Conservation (phyloP, 257 asterid genomes). For the Phtheirospermum japonicum region DNA sequence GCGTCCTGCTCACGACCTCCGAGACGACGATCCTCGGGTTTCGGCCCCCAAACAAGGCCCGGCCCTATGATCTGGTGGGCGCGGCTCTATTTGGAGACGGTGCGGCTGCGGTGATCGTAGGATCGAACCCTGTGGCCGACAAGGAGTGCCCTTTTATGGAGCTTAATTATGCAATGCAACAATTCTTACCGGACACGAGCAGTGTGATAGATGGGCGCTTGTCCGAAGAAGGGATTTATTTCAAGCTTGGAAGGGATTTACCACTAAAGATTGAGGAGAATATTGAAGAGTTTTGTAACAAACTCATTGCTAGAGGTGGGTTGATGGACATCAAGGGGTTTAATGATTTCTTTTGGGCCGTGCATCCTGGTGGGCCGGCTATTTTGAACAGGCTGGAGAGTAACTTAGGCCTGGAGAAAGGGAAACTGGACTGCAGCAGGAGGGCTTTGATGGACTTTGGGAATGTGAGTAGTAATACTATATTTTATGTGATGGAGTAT, state of each 20-base stretch:
- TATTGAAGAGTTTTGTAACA: conserved; percentile 68
- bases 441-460: conserved; percentile 86
- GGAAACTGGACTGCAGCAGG: conserved; percentile 75
- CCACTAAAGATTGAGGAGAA: conserved; percentile 82
- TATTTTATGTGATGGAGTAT: conserved; percentile 79
- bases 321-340: conserved; percentile 27
- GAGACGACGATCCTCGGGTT: conserved; percentile 90
- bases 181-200: conserved; percentile 62
- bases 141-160: conserved; percentile 65
- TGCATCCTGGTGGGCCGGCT: conserved; percentile 96
- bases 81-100: conserved; percentile 94
- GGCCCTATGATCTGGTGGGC: conserved; percentile 88
- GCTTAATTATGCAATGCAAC: conserved; percentile 63
- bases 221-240: conserved; percentile 81
- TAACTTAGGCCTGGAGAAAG: conserved; percentile 38
- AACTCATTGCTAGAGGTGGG: conserved; percentile 45
- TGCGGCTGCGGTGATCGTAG: conserved; percentile 72
- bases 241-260: conserved; percentile 74
- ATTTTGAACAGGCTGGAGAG: conserved; percentile 73
- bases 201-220: conserved; percentile 69
- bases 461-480: conserved; percentile 85
- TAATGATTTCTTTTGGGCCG: conserved; percentile 89
- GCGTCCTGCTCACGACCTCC: conserved; percentile 73
- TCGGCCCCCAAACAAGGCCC: conserved; percentile 69
- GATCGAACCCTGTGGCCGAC: conserved; percentile 50